These are phyloP conservation scores for Suhomyces bokatorum DNA, from an alignment of 1,139 yeast species.

Conservation along the genomic window DNA sequence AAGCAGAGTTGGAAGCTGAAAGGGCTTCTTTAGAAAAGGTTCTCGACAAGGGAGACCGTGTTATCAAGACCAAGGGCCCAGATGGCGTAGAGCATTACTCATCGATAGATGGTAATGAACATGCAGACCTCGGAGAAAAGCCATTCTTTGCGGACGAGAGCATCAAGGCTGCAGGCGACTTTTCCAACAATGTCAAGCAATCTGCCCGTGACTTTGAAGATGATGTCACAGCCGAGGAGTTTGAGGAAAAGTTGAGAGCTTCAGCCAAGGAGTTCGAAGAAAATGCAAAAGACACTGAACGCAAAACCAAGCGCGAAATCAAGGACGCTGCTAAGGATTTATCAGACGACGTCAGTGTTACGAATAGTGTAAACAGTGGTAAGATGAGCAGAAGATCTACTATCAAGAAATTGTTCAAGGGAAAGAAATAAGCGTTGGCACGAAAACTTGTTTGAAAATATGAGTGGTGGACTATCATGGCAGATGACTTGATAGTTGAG, in stretches of 20 bases:
- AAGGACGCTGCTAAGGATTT: not conserved
- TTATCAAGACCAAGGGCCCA: conserved; percentile 26
- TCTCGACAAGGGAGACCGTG: conserved; percentile 32
- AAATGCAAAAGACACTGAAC: conserved; percentile 1
- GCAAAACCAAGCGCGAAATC: conserved; percentile 7
- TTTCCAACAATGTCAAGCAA: conserved; percentile 3
- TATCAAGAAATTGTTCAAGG: conserved; percentile 25
- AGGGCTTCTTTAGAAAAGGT: conserved; percentile 23
- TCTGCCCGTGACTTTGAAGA: conserved; percentile 2
- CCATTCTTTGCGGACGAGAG: conserved; percentile 7
- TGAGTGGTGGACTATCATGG: no score
- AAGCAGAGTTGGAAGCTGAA: conserved; percentile 16
- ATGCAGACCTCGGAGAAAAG: conserved; percentile 13
- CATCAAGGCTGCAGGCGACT: not conserved
- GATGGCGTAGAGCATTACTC: conserved; percentile 26
- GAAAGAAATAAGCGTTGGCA: conserved; percentile 17
- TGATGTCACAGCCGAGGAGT: not conserved
- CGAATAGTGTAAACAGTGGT: conserved; percentile 7
- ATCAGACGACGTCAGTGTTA: conserved; percentile 6
- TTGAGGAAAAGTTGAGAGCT: conserved; percentile 1
- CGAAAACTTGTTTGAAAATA: no score
- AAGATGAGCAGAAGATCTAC: conserved; percentile 21
- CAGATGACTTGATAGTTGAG: no score
- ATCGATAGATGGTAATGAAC: conserved; percentile 42
- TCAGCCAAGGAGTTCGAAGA: conserved; percentile 5